These are phyloP conservation scores for Handroanthus guayacan DNA, from an alignment of 257 asterid genomes.

Conservation along the genomic window DNA sequence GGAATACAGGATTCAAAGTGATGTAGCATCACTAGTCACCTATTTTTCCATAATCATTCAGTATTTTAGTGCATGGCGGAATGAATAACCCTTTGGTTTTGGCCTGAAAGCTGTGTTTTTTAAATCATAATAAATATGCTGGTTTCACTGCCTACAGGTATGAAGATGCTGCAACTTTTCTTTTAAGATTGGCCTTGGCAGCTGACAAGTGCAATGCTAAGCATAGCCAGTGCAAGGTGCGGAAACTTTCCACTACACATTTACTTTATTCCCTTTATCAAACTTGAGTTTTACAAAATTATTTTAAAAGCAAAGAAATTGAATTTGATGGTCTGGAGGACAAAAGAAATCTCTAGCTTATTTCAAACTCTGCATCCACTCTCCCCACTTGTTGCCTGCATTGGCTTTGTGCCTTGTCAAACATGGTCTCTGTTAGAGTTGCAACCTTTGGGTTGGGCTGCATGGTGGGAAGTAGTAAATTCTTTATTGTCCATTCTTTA, in stretches of 20 bases:
- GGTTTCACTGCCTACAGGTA: conserved; percentile 60
- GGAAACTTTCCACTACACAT: conserved; percentile 31
- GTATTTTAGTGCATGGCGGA: not conserved
- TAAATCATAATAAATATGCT: conserved; percentile 10
- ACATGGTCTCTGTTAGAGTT: not conserved
- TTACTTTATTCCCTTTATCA: conserved; percentile 17
- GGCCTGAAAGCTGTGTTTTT: conserved; percentile 11
- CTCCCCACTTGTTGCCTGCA: not conserved
- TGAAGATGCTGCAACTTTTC: conserved; percentile 83
- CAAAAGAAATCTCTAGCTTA: not conserved
- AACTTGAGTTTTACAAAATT: not conserved
- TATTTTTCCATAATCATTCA: conserved; percentile 25
- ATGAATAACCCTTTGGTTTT: conserved; percentile 10
- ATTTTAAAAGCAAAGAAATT: conserved; percentile 11
- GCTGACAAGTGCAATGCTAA: conserved; percentile 92
- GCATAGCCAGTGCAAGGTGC: conserved; percentile 98
- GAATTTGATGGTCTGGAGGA: not conserved
- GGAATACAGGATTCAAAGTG: no score
- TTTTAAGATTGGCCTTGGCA: conserved; percentile 74
- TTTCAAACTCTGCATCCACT: not conserved
- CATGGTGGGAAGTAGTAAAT: not conserved
- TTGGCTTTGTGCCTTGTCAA: not conserved
- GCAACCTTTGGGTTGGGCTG: conserved; percentile 12
- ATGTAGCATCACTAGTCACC: not conserved
- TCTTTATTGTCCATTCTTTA: not conserved